Evolutionary conservation across 768 basidiomycete species (phyloP), one percentile per base, ranked within the genome.

Genomic region (Russula compacta): DNA sequence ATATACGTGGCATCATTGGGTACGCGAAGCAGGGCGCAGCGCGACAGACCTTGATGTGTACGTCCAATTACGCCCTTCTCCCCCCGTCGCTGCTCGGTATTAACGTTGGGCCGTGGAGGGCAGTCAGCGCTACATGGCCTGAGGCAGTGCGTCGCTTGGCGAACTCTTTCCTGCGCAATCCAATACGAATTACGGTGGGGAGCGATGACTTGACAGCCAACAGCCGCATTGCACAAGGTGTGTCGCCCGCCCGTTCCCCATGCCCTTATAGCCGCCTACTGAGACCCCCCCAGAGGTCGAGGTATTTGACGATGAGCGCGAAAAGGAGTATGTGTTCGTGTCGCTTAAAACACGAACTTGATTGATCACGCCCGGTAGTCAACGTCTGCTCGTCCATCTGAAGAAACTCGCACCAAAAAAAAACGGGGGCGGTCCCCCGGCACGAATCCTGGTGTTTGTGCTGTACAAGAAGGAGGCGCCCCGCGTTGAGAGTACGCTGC

Each of bases 111-210:
- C 4, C 32, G 2, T 8, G 42, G 46, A 43, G 36, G 2, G 3
- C 21, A 95, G 92, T 98, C 77, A 97, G 93, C 54, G 97, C 97
- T 9, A 99, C 97, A 8, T 99, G 97, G 97, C 97, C 97, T 0
- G 92, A 95, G 68, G 84, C 89, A 11, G 95, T 99, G 24, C 82
- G 95, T 55, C 79, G 88, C 60, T 78, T 99, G 40, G 97, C 97
- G 0, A 80, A 83, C 67, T 86, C 93, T 10, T 98, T 98, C 76
- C 87, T 89, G 72, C 80, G 79, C 44, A 74, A 89, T 60, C 93
- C 95, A 4, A 79, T 98, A 21, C 82, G 92, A 32, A 86, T 98
- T 43, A 98, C 94, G 0, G 94, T 99, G 38, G 97, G 97, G 6
- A 89, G 88, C 65, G 97, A 99, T 60, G 94, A 98, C 66, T 77